These are phyloP conservation scores for Aureobasidium namibiae DNA, from an alignment of 2,329 filamentous ascomycete genomes.

Conservation along the genomic window DNA sequence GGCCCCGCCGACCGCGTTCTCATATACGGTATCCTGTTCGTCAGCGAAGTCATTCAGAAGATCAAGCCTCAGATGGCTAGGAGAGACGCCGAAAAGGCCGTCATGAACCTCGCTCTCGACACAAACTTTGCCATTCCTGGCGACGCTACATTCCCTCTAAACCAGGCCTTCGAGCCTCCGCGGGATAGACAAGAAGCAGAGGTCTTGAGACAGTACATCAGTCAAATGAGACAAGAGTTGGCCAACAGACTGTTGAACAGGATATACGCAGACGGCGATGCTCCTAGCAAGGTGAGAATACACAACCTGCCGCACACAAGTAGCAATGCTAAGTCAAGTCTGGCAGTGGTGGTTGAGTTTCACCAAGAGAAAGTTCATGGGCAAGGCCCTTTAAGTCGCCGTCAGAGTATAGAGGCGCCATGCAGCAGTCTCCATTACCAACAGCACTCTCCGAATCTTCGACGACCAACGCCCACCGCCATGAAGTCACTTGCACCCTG, in stretches of 20 bases:
- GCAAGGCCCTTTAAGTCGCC: constrained; percentile 52
- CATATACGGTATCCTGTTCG: constrained; percentile 92
- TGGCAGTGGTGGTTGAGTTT: constrained; percentile 98
- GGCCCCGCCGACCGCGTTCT: constrained; percentile 88
- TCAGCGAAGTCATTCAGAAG: constrained; percentile 83
- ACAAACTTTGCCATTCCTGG: constrained; percentile 89
- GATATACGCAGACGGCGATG: constrained; percentile 69
- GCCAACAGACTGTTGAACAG: constrained; percentile 73
- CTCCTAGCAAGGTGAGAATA: constrained; percentile 51
- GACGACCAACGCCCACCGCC: background rate
- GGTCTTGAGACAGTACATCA: constrained; percentile 76
- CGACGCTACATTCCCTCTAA: constrained; percentile 85
- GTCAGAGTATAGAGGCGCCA: background rate
- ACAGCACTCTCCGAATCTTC: background rate
- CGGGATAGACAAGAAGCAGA: constrained; percentile 83
- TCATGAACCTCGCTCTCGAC: constrained; percentile 86
- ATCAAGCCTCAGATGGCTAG: constrained; percentile 66
- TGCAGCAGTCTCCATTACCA: background rate
- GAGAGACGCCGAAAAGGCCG: constrained; percentile 63
- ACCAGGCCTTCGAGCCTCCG: constrained; percentile 92
- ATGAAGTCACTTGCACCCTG: background rate
- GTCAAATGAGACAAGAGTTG: constrained; percentile 88
- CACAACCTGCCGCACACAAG: background rate
- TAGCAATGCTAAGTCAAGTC: constrained; percentile 26
- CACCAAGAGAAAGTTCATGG: constrained; percentile 99